Percentiles rank a stretch among this genome's conserved stretches.
phyloP scores from a whole-genome alignment of 2,329 filamentous ascomycete species.

The Aspergillus carbonarius region DNA sequence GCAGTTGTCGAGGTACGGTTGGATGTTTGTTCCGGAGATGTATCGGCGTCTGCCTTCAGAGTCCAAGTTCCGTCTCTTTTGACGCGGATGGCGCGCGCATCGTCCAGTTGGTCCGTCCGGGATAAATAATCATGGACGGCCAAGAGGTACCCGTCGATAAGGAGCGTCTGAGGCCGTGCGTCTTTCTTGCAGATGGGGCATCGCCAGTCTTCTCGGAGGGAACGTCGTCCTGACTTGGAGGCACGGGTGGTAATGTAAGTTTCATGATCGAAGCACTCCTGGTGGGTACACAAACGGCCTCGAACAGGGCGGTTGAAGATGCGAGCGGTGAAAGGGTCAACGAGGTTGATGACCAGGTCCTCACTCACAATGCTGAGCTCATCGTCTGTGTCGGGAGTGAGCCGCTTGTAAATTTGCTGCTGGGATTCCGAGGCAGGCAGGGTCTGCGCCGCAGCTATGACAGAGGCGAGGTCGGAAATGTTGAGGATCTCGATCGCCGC shows the following conservation, averaged over 20 bases:
- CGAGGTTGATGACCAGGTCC: conserved; percentile 61
- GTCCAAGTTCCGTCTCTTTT: conserved; percentile 66
- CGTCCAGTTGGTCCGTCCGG: conserved; percentile 47
- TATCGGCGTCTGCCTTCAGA: conserved; percentile 43
- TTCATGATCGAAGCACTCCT: conserved; percentile 86
- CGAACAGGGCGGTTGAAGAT: conserved; percentile 73
- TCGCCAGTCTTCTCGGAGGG: conserved; percentile 63
- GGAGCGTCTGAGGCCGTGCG: conserved; percentile 69
- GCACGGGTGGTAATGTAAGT: conserved; percentile 71
- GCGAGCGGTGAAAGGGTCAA: conserved; percentile 64
- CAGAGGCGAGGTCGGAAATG: conserved; percentile 45
- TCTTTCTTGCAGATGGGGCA: conserved; percentile 82
- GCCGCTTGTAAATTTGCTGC: conserved; percentile 55
- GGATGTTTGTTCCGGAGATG: neutral
- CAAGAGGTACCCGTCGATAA: conserved; percentile 72
- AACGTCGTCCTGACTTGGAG: conserved; percentile 45
- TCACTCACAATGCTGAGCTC: conserved; percentile 61
- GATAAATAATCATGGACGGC: conserved; percentile 60
- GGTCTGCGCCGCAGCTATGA: conserved; percentile 42
- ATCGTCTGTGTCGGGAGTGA: conserved; percentile 51
- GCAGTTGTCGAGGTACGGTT: neutral
- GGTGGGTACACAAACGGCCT: conserved; percentile 67
- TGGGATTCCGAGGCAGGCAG: conserved; percentile 53
- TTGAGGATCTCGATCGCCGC: conserved; percentile 70
- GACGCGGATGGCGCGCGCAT: conserved; percentile 62